Evolutionary conservation across 495 filamentous ascomycete species (phyloP).

Genomic region (Aspergillus sclerotiicarbonarius): DNA sequence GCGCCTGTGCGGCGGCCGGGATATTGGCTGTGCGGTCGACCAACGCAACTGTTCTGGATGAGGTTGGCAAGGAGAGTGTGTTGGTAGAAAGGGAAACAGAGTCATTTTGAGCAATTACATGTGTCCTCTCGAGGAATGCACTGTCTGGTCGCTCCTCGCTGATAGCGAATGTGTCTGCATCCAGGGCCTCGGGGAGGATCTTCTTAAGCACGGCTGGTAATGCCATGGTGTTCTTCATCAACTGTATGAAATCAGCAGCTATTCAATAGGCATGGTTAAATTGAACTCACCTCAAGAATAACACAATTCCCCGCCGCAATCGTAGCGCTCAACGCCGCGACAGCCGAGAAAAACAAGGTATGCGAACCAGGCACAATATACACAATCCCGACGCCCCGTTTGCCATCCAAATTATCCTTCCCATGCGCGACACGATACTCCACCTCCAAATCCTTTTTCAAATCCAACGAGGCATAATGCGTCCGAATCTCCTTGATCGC

Average conservation of each 20-base stretch:
- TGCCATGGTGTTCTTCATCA: constrained; percentile 36
- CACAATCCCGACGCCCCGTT: constrained; percentile 43
- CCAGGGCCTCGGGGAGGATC: constrained; percentile 38
- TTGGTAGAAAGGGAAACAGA: constrained; percentile 7
- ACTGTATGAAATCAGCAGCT: constrained; percentile 16
- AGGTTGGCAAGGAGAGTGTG: constrained; percentile 31
- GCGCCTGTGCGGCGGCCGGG: constrained; percentile 38
- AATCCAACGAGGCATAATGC: constrained; percentile 40
- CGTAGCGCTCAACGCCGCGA: constrained; percentile 47
- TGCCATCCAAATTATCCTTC: constrained; percentile 28
- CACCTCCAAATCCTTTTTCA: constrained; percentile 36
- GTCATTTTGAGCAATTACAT: constrained; percentile 21
- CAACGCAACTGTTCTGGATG: constrained; percentile 41
- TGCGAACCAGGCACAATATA: constrained; percentile 49
- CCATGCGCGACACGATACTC: constrained; percentile 51
- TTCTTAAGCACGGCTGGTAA: constrained; percentile 36
- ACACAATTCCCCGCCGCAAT: constrained; percentile 54
- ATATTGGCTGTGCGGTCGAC: constrained; percentile 54
- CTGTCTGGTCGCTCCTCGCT: constrained; percentile 21
- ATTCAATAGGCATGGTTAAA: too few relatives aligned
- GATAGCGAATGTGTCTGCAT: constrained; percentile 44
- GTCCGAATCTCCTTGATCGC: constrained; percentile 41
- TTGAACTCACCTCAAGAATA: constrained; percentile 42
- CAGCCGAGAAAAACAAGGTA: constrained; percentile 47
- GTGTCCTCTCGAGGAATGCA: constrained; percentile 18